Evolutionary conservation across 768 basidiomycete genomes (phyloP).

Genomic region (Udeniomyces megalosporus): DNA sequence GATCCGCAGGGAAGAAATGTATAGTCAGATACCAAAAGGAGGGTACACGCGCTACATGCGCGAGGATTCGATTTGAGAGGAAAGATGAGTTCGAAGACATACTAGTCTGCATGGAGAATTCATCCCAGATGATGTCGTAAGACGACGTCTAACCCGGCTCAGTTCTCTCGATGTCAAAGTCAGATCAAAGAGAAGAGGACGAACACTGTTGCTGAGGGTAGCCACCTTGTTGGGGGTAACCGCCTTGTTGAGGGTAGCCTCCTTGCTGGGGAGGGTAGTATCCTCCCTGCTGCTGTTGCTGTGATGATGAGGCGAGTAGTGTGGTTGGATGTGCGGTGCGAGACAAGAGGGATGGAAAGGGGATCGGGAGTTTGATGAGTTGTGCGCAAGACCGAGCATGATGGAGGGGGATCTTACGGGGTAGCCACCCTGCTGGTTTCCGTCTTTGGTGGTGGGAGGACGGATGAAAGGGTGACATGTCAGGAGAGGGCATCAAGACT

Average conservation of each 20-base stretch:
- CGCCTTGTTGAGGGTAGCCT: not conserved
- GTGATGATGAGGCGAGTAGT: too few species aligned
- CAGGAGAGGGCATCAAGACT: not conserved
- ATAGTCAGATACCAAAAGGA: too few species aligned
- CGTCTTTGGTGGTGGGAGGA: not conserved
- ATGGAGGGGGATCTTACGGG: not conserved
- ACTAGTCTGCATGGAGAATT: too few species aligned
- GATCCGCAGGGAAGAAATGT: too few species aligned
- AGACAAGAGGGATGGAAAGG: not conserved
- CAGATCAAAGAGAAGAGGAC: not conserved
- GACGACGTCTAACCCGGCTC: too few species aligned
- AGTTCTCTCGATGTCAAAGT: too few species aligned
- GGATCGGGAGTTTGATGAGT: not conserved
- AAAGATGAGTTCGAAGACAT: too few species aligned
- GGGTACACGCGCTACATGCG: too few species aligned
- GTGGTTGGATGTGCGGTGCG: too few species aligned
- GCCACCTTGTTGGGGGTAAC: not conserved
- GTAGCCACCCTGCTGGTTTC: conserved; percentile 7
- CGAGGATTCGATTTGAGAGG: too few species aligned
- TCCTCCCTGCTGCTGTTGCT: not conserved
- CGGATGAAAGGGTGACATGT: not conserved
- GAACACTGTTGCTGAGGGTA: not conserved
- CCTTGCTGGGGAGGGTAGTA: not conserved
- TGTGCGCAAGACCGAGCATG: not conserved
- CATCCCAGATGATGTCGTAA: too few species aligned